These are phyloP conservation scores for Mediolabrus comicus DNA, from an alignment of 108 stramenopile genomes.

Conservation along the genomic window DNA sequence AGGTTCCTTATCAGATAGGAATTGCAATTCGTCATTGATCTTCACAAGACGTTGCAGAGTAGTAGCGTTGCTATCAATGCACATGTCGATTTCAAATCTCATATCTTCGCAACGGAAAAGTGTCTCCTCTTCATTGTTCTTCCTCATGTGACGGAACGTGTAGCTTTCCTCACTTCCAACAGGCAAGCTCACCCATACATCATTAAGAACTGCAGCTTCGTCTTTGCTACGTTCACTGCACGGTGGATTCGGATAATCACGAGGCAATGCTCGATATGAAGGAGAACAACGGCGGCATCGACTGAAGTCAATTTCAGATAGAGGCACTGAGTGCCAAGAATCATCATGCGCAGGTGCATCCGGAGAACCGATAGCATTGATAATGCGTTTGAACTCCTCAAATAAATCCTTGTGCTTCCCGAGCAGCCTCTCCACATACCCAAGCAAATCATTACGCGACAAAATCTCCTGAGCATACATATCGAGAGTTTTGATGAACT, in stretches of 20 bases:
- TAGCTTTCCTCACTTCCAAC: conserved; percentile 96
- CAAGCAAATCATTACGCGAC: conserved; percentile 87
- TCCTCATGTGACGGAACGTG: conserved; percentile 97
- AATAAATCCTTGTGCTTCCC: conserved; percentile 91
- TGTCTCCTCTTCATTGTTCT: conserved; percentile 94
- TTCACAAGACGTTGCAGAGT: conserved; percentile 89
- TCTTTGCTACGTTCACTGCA: conserved; percentile 85
- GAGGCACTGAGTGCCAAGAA: conserved; percentile 88
- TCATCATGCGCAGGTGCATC: conserved; percentile 68
- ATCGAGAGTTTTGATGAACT: conserved; percentile 94
- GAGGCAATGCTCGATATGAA: conserved; percentile 94
- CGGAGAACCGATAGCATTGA: conserved; percentile 71
- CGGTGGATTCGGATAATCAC: conserved; percentile 90
- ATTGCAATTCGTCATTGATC: conserved; percentile 92
- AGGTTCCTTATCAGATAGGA: conserved; percentile 60
- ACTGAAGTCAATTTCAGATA: conserved; percentile 88
- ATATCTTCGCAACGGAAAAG: conserved; percentile 98
- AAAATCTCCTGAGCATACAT: conserved; percentile 95
- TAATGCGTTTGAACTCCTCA: conserved; percentile 93
- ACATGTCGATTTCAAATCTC: conserved; percentile 99
- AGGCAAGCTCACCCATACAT: conserved; percentile 94
- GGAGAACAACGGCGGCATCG: conserved; percentile 90
- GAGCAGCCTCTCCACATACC: conserved; percentile 88
- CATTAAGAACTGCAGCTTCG: conserved; percentile 90
- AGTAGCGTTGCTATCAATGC: conserved; percentile 91